A percentile compares a stretch with the other conserved stretches of the same genome.
Conservation (phyloP, 352 stramenopile species). For the Phytopythium montanum region DNA sequence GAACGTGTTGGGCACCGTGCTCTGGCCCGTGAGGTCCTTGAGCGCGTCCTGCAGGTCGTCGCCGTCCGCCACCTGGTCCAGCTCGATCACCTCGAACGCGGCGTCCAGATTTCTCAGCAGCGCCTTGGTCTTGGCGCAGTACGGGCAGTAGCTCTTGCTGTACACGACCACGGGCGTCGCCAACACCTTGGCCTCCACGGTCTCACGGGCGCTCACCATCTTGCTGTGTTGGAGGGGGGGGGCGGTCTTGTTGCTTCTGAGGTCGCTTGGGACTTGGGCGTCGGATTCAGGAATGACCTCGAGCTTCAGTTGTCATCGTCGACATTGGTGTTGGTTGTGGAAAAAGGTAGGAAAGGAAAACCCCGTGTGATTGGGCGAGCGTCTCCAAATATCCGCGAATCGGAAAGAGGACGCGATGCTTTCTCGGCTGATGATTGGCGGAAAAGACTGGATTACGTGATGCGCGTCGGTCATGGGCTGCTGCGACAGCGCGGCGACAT, state of each 20-base stretch:
- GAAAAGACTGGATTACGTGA: neutral
- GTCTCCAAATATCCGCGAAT: neutral
- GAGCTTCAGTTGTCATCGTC: neutral
- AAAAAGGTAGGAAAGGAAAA: neutral
- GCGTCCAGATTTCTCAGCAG: slow-evolving; percentile 52
- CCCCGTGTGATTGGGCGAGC: neutral
- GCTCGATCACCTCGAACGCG: slow-evolving; percentile 56
- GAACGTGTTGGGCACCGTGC: slow-evolving; percentile 97
- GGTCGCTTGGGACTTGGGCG: slow-evolving; percentile 4
- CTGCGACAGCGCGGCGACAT: neutral
- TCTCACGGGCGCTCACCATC: slow-evolving; percentile 60
- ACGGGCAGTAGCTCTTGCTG: slow-evolving; percentile 95
- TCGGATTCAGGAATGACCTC: slow-evolving; percentile 3
- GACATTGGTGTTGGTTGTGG: neutral
- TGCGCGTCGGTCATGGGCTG: neutral
- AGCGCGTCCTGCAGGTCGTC: slow-evolving; percentile 59
- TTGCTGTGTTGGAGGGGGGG: slow-evolving; percentile 12
- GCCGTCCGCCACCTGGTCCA: slow-evolving; percentile 49
- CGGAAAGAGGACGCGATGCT: neutral
- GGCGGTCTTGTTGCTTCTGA: neutral
- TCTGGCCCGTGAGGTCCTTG: slow-evolving; percentile 79
- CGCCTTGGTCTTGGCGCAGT: slow-evolving; percentile 83
- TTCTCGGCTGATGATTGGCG: neutral
- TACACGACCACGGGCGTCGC: slow-evolving; percentile 72
- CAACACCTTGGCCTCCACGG: slow-evolving; percentile 62